Base-by-base conservation (phyloP, 371 early-diverging fungal genomes). In the Circinella minor region DNA sequence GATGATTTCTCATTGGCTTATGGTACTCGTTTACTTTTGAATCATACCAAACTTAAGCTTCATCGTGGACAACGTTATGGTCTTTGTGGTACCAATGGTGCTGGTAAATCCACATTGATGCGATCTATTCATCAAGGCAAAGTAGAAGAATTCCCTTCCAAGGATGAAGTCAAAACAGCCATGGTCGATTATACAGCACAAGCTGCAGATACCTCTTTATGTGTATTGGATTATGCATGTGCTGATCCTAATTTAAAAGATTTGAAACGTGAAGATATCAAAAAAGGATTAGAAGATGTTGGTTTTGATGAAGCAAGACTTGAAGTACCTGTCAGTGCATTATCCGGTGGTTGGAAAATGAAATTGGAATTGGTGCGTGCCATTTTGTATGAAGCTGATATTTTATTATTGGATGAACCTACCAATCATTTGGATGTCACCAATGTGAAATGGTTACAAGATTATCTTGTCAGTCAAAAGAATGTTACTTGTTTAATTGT, bases 381-480 rank as follows among this genome's bases (percentile, higher is more conserved):
- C 55, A 89, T 96, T 78, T 79, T 93, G 61, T 78, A 87, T 64
- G 89, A 92, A 83, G 89, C 99, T 59, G 94, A 96, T 81, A 92
- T 99, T 67, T 79, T 99, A 49, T 81, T 99, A 68, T 87, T 99
- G 68, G 99, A 99, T 84, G 99, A 99, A 91, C 99, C 99, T 75
- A 95, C 95, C 63, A 94, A 95, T 81, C 94, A 93, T 75, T 89
- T 91, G 86, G 95, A 96, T 75, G 95, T 95, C 67, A 91, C 92
- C 69, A 93, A 95, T 66, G 98, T 99, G 66, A 98, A 99, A 79
- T 94, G 98, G 67, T 84, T 99, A 68, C 96, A 97, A 55, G 92
- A 95, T 13, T 98, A 75, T 88, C 93, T 98, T 61, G 94, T 98
- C 81, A 94, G 95, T 79, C 84, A 87, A 67, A 96, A 91, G 79